Evolutionary conservation across 495 filamentous ascomycete genomes (phyloP), one percentile per base, ranked within the genome.

Genomic region (Immersiella caudata): DNA sequence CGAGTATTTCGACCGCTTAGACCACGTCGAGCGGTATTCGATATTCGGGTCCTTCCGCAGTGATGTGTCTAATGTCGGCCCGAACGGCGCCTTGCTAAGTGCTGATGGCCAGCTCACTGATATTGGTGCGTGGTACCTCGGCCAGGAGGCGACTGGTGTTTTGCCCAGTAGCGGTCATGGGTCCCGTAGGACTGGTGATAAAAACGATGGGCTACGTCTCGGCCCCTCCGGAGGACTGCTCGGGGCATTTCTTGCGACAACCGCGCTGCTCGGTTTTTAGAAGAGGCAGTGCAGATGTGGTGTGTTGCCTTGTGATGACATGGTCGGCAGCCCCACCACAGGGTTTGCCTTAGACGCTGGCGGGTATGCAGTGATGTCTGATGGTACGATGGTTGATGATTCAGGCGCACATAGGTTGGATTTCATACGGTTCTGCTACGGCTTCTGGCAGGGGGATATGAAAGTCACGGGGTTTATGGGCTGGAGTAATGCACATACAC

Each of bases 41-140:
- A 88, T 89, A 69, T 94, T 93, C 70, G 91, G 91, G 64, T 79
- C 88, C 50, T 93, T 93, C 76, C 84, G 90, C 26, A 84, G 83
- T 35, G 76, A 81, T 35, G 85, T 84, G 49, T 86, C 84, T 62
- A 93, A 93, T 65, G 85, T 93, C 5, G 90, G 90, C 0, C 82
- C 88, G 8, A 90, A 90, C 62, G 85, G 76, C 7, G 86, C 88
- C 20, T 88, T 92, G 85, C 75, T 92, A 62, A 86, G 82, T 65
- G 76, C 81, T 25, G 77, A 83, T 11, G 90, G 90, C 18, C 46
- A 83, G 62, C 76, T 93, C 46, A 91, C 90, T 46, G 86, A 91
- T 73, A 90, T 93, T 64, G 90, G 90, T n/a, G 80, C 80, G 9
- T 91, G 89, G 90, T 93, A 92, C 72, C 74, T 92, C 6, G 90